Evolutionary conservation across 192 early-diverging fungal genomes (phyloP).

Genomic region (Helicostylum pulchrum): DNA sequence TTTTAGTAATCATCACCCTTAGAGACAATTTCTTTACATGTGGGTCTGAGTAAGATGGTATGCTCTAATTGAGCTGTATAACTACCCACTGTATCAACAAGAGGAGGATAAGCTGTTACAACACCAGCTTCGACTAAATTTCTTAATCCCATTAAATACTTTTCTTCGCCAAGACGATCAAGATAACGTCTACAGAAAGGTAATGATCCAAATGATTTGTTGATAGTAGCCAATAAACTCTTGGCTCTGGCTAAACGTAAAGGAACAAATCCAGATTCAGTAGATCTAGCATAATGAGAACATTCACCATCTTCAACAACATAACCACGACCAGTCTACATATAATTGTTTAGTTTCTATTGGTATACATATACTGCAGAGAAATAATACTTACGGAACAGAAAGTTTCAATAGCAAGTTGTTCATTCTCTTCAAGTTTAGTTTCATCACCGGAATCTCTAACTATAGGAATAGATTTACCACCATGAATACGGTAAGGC

Average conservation of each 20-base stretch:
- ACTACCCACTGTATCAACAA: constrained; percentile 77
- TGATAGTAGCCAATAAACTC: constrained; percentile 74
- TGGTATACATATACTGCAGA: neutral
- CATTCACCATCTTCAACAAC: constrained; percentile 89
- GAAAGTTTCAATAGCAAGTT: constrained; percentile 96
- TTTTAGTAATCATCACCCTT: constrained; percentile 35
- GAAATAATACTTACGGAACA: constrained; percentile 57
- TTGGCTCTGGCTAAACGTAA: constrained; percentile 73
- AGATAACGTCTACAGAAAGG: constrained; percentile 95
- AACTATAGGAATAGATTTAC: constrained; percentile 95
- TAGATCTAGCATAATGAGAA: constrained; percentile 81
- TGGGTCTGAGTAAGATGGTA: constrained; percentile 87
- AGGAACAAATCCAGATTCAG: constrained; percentile 60
- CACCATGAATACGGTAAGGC: constrained; percentile 87
- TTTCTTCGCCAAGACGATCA: constrained; percentile 89
- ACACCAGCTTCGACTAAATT: constrained; percentile 80
- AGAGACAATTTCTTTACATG: constrained; percentile 67
- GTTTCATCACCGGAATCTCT: constrained; percentile 75
- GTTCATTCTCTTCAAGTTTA: constrained; percentile 96
- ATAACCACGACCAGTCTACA: constrained; percentile 81
- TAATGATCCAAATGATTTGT: constrained; percentile 89
- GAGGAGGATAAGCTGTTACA: constrained; percentile 85
- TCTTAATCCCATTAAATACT: constrained; percentile 84
- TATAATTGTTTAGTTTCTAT: neutral
- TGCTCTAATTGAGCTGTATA: constrained; percentile 98